A percentile compares a stretch with the other conserved stretches of the same genome.
These are phyloP conservation scores for Torulaspora microellipsoides DNA, from an alignment of 805 yeast genomes.

Conservation along the genomic window DNA sequence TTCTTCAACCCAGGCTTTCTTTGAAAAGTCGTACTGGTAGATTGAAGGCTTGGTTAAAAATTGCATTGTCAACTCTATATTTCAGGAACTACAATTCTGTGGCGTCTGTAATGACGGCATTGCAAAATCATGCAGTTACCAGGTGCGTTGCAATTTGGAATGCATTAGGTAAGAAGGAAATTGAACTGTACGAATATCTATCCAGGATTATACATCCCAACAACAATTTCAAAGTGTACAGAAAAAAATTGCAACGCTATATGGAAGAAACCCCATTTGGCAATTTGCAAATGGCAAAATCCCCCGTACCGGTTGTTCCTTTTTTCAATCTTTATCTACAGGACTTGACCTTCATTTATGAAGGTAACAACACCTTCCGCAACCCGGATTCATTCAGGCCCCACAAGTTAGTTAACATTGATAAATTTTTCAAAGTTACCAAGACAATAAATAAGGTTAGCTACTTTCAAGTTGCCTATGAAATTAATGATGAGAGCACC, in stretches of 20 bases:
- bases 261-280: slow-evolving; percentile 36
- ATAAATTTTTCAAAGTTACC: slow-evolving; percentile 65
- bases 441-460: slow-evolving; percentile 63
- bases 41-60: slow-evolving; percentile 66
- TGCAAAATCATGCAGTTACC: slow-evolving; percentile 68
- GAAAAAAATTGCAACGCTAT: slow-evolving; percentile 56
- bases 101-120: slow-evolving; percentile 71
- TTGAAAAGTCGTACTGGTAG: slow-evolving; percentile 49
- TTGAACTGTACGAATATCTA: slow-evolving; percentile 57
- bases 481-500: slow-evolving; percentile 14
- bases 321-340: slow-evolving; percentile 70
- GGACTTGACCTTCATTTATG: slow-evolving; percentile 75
- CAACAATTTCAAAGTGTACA: slow-evolving; percentile 64
- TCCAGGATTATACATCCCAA: slow-evolving; percentile 69
- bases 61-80: slow-evolving; percentile 67
- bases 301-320: slow-evolving; percentile 62
- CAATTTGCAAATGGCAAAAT: slow-evolving; percentile 15
- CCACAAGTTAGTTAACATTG: slow-evolving; percentile 59
- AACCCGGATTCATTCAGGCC: slow-evolving; percentile 48
- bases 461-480: slow-evolving; percentile 60
- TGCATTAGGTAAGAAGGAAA: slow-evolving; percentile 53
- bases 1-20: slow-evolving; percentile 48
- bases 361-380: slow-evolving; percentile 70
- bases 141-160: slow-evolving; percentile 59
- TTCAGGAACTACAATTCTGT: slow-evolving; percentile 72